These are phyloP conservation scores for Furcasterigmium sp. DNA, from an alignment of 2,329 filamentous ascomycete genomes.

Conservation along the genomic window DNA sequence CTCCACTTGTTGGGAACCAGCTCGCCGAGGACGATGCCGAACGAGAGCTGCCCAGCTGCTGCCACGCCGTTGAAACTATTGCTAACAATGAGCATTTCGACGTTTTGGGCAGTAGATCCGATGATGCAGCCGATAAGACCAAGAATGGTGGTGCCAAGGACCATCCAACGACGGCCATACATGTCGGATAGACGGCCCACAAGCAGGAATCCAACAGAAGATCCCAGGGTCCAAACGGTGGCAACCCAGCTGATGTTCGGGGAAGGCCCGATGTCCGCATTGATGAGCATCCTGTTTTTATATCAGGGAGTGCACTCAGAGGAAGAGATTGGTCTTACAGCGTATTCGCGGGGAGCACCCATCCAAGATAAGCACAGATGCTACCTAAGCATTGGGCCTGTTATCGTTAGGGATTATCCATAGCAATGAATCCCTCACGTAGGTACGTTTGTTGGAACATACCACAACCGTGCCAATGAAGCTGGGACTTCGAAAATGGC, in stretches of 20 bases:
- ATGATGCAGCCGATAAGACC: slow-evolving; percentile 32
- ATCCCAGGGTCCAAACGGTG: slow-evolving; percentile 30
- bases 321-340: slow-evolving; percentile 16
- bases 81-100: slow-evolving; percentile 29
- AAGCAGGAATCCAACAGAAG: slow-evolving; percentile 32
- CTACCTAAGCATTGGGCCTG: slow-evolving; percentile 26
- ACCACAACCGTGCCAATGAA: slow-evolving; percentile 34
- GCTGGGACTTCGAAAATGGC: slow-evolving; percentile 32
- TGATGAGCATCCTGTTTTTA: slow-evolving; percentile 18
- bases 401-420: background rate
- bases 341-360: slow-evolving; percentile 29
- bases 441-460: slow-evolving; percentile 7
- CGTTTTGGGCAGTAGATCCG: slow-evolving; percentile 24
- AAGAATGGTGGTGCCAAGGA: slow-evolving; percentile 24
- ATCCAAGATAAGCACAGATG: slow-evolving; percentile 26
- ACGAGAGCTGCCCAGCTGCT: slow-evolving; percentile 33
- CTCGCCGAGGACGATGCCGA: slow-evolving; percentile 34
- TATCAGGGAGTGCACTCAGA: slow-evolving; percentile 3
- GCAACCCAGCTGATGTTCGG: slow-evolving; percentile 25
- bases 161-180: slow-evolving; percentile 35
- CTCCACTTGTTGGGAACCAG: slow-evolving; percentile 37
- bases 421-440: background rate
- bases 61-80: slow-evolving; percentile 31
- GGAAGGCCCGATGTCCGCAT: slow-evolving; percentile 24
- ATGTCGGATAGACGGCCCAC: slow-evolving; percentile 36